Evolutionary conservation across 768 basidiomycete genomes (phyloP).

Genomic region (Kwoniella mangroviensis): DNA sequence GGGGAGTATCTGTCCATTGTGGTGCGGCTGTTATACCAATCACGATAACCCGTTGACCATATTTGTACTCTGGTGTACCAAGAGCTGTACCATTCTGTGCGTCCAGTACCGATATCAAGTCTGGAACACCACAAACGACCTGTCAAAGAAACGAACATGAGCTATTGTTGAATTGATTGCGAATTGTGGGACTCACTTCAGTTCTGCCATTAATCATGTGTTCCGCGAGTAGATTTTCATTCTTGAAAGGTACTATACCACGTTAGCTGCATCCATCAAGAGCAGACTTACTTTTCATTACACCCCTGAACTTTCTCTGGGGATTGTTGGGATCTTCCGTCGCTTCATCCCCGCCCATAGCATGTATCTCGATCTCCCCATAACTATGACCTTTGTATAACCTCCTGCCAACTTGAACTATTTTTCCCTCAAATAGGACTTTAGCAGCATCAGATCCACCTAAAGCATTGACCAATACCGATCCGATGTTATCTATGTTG

Average conservation of each 20-base stretch:
- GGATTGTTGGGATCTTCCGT: conserved; percentile 50
- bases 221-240: conserved; percentile 39
- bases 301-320: conserved; percentile 29
- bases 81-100: conserved; percentile 68
- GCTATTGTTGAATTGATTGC: background rate
- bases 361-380: conserved; percentile 49
- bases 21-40: conserved; percentile 63
- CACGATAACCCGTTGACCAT: conserved; percentile 67
- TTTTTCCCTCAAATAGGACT: conserved; percentile 68
- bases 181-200: conserved; percentile 18
- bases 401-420: conserved; percentile 63
- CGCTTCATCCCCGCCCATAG: conserved; percentile 31
- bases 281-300: conserved; percentile 52
- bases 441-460: conserved; percentile 39
- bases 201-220: conserved; percentile 27
- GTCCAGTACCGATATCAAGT: conserved; percentile 69
- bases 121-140: conserved; percentile 65
- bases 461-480: conserved; percentile 59
- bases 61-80: conserved; percentile 68
- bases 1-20: conserved; percentile 63
- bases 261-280: background rate
- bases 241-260: conserved; percentile 44
- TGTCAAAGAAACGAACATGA: background rate
- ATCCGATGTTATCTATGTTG: conserved; percentile 31
- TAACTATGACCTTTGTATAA: conserved; percentile 56